Base-by-base conservation (phyloP, 495 filamentous ascomycete species). In the Penicillium nucicola region DNA sequence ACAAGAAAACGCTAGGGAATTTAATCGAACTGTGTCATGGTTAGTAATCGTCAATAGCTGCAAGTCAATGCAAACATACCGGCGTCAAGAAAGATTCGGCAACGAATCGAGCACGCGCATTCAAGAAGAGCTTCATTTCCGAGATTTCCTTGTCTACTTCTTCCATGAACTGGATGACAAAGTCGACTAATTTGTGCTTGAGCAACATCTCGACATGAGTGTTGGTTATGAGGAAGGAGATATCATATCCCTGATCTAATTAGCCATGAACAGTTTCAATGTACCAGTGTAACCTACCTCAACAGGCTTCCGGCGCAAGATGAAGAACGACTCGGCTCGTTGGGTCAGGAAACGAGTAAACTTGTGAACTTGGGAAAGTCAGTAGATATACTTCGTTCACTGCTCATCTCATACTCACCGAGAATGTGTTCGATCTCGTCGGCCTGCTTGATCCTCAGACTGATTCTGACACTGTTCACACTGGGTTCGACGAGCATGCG, bases 101-200 rank as follows among this genome's bases (percentile, higher is more conserved):
- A 23, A 99, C 95, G 61, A 97, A 99, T 72, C 93, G 86, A 72
- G 93, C 93, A 71, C 95, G 83, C 42, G 93, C 91, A 71, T 99
- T 97, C 67, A 99, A 76, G 71, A 97, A 99, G 53, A 99, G 83
- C 82, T 99, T 99, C 93, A 97, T 97, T 71, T 97, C 95, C 1
- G 92, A 97, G 44, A 97, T 97, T 70, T 99, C 95, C 76, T 97
- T 97, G 64, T 97, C 93, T 23, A 97, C 93, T 62, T 99, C 95
- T 72, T 97, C 92, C 92, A 97, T 97, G 39, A 97, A 97, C 56
- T 96, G 85, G 52, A 99, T 95, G 52, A 97, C 93, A 61, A 98
- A 98, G 63, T 98, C 93, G 9, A 98, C 95, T 53, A 98, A 76
- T 74, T 98, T 97, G 64, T 98, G 90, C 76, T 96, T 97, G 62